Percentiles rank a stretch among this genome's conserved stretches.
Conservation (phyloP, 2,329 filamentous ascomycete genomes). For the Monosporascus sp. region DNA sequence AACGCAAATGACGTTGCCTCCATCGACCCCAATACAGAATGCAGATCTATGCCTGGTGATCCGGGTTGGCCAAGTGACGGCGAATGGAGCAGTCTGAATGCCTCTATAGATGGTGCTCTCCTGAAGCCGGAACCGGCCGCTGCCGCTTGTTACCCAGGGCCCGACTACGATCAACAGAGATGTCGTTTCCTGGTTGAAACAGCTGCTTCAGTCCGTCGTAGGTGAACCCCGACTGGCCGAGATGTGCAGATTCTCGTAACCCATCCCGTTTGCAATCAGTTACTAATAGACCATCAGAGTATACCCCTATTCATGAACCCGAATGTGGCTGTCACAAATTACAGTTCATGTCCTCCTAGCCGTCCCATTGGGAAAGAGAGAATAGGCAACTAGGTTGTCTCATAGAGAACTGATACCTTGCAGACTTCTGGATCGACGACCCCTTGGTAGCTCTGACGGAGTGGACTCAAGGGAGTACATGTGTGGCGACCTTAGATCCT, state of each 20-base stretch:
- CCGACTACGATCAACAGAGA: constrained; percentile 15
- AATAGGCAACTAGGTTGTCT: not conserved
- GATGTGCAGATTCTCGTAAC: too few relatives aligned
- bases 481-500: constrained; percentile 16
- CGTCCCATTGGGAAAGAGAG: too few relatives aligned
- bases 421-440: constrained; percentile 26
- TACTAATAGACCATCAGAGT: not conserved
- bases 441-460: constrained; percentile 23
- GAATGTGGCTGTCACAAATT: too few relatives aligned
- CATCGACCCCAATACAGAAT: constrained; percentile 3
- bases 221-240: not conserved
- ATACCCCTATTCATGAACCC: not conserved
- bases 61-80: constrained; percentile 16
- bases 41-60: constrained; percentile 21
- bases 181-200: constrained; percentile 21
- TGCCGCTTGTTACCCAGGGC: constrained; percentile 24
- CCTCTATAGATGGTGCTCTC: constrained; percentile 21
- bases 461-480: constrained; percentile 30
- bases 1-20: constrained; percentile 3
- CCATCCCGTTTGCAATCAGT: too few relatives aligned
- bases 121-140: constrained; percentile 25
- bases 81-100: constrained; percentile 23
- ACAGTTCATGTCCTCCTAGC: too few relatives aligned
- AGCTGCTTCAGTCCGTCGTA: constrained; percentile 13
- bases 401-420: not conserved